These are phyloP conservation scores for Chaetoceros tenuissimus DNA, from an alignment of 108 stramenopile species.

Conservation along the genomic window DNA sequence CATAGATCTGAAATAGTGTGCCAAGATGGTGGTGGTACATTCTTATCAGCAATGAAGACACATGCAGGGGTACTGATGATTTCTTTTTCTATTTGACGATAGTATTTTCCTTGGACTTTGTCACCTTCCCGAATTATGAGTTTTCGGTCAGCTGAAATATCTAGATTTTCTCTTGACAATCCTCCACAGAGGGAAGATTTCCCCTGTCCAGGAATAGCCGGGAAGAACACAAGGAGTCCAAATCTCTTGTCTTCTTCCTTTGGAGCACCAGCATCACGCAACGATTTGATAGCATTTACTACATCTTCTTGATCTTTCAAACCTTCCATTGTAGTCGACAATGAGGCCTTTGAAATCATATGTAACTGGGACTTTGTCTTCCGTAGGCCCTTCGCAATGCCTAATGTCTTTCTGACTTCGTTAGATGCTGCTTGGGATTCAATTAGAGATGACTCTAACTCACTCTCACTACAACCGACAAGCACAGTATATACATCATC, in stretches of 20 bases:
- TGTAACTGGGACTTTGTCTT: conserved; percentile 16
- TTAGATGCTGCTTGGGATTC: background rate
- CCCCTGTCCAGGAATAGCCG: conserved; percentile 75
- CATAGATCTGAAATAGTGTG: conserved; percentile 27
- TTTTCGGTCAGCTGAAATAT: conserved; percentile 6
- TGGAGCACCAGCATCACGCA: conserved; percentile 3
- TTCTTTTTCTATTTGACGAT: conserved; percentile 19
- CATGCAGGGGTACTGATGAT: conserved; percentile 16
- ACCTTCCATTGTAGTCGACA: conserved; percentile 5
- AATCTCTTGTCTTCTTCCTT: conserved; percentile 4
- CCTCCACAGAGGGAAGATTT: conserved; percentile 48
- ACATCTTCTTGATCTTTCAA: conserved; percentile 4
- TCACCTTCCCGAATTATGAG: conserved; percentile 35
- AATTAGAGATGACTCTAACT: conserved; percentile 12
- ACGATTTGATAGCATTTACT: conserved; percentile 4
- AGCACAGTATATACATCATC: conserved; percentile 26
- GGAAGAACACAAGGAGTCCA: conserved; percentile 74
- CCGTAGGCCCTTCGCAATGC: conserved; percentile 24
- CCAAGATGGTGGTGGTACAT: conserved; percentile 57
- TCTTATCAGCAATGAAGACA: conserved; percentile 65
- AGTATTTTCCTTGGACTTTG: conserved; percentile 34
- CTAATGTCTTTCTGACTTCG: conserved; percentile 5
- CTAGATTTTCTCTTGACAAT: background rate
- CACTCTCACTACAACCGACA: conserved; percentile 20
- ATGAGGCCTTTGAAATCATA: background rate